Evolutionary conservation across 108 stramenopile species (phyloP), one percentile per base, ranked within the genome.

Genomic region (Skeletonema costatum): DNA sequence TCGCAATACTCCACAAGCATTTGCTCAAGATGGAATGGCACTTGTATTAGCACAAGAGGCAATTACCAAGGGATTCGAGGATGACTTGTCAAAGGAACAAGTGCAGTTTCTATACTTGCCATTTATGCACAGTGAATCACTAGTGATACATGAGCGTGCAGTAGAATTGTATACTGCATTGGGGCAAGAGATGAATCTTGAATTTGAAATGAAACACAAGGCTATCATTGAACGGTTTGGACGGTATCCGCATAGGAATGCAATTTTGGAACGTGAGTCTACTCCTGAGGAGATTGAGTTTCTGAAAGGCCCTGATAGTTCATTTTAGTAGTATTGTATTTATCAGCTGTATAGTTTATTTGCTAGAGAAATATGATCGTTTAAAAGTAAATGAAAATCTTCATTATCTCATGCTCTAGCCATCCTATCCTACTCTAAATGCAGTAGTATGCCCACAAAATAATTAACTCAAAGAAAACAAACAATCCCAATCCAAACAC

Each of bases 201-300:
- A 46, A 4, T 85, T 79, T 59, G 51, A 69, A 19, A 48, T 69
- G 48, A 74, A 89, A 3, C 92, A 93, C 71, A 78, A 51, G 51
- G 66, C 46, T 3, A 86, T 93, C 11, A 70, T 93, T 51, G 85
- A 88, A 16, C 75, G 82, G 33, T 93, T 93, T 78, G 90, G 90
- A 0, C 77, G 90, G 13, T 93, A 89, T 71, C 92, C 92, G 6
- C 89, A 93, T 66, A 70, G 92, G 16, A 93, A 93, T 71, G 30
- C 32, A 8, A 67, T 81, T 60, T 31, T 75, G 64, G 86, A 84
- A 62, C 58, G 92, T 16, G 56, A 71, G 11, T 74, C 44, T 41
- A 93, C 89, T 12, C 56, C 61, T 16, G 90, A 85, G 69, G 92
- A 93, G 69, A 38, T 69, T 46, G 78, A 61, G 12, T 93, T 87